phyloP scores from a whole-genome alignment of 306 rosid genomes.

The Cicer chorassanicum region DNA sequence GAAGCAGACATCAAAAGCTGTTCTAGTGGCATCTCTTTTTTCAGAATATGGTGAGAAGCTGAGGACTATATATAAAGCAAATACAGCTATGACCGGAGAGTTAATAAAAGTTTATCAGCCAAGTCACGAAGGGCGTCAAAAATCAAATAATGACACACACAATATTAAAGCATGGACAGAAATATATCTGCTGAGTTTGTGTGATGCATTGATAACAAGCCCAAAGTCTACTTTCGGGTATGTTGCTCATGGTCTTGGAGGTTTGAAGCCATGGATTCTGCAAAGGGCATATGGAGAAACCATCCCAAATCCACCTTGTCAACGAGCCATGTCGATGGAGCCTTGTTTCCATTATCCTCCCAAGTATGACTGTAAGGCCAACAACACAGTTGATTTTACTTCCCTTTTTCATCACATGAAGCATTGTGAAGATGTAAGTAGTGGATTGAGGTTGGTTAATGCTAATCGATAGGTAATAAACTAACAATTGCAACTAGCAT shows the following conservation, averaged over 20 bases:
- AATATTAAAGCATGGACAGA: constrained; percentile 77
- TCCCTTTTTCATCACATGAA: constrained; percentile 59
- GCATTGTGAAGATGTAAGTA: constrained; percentile 75
- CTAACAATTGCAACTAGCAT: constrained; percentile 1
- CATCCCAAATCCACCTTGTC: constrained; percentile 72
- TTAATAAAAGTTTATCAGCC: constrained; percentile 66
- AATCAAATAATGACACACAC: constrained; percentile 61
- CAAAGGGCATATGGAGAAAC: constrained; percentile 57
- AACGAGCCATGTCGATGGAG: constrained; percentile 70
- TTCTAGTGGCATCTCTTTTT: constrained; percentile 69
- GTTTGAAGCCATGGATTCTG: constrained; percentile 82
- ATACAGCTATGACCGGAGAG: constrained; percentile 58
- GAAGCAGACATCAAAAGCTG: constrained; percentile 59
- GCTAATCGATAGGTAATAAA: constrained; percentile 22
- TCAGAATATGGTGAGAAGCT: constrained; percentile 68
- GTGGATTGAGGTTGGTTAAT: constrained; percentile 66
- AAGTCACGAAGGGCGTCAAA: constrained; percentile 79
- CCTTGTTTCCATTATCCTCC: constrained; percentile 86
- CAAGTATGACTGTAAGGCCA: constrained; percentile 67
- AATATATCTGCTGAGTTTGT: constrained; percentile 74
- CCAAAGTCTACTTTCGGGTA: constrained; percentile 84
- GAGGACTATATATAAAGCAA: constrained; percentile 55
- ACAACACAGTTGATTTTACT: constrained; percentile 56
- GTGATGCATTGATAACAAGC: constrained; percentile 74
- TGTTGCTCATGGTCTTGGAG: constrained; percentile 83